Conservation (phyloP, 495 filamentous ascomycete species). For the Beverwykella pulmonaria region DNA sequence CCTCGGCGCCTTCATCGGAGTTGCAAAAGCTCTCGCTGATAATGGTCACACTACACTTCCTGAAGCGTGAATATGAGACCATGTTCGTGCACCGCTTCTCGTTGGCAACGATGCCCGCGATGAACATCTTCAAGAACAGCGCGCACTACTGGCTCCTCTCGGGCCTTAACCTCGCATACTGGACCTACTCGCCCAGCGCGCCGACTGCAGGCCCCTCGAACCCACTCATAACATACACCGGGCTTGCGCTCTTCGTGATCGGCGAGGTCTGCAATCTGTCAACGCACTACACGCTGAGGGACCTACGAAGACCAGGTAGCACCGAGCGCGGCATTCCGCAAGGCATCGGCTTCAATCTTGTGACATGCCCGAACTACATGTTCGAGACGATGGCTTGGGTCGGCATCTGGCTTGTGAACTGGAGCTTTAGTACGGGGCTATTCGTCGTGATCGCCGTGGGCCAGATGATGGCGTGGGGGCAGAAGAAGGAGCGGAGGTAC, state of each 20-base stretch:
- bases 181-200: constrained; percentile 76
- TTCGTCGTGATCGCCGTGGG: constrained; percentile 68
- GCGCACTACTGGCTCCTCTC: constrained; percentile 87
- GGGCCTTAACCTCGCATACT: constrained; percentile 80
- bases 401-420: constrained; percentile 71
- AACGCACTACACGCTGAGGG: constrained; percentile 74
- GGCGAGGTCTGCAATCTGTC: constrained; percentile 79
- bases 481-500: constrained; percentile 89
- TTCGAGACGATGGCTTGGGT: constrained; percentile 88
- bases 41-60: constrained; percentile 78
- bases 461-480: constrained; percentile 85
- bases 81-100: constrained; percentile 95
- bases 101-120: constrained; percentile 83
- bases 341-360: constrained; percentile 80
- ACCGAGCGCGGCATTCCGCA: constrained; percentile 84
- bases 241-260: constrained; percentile 68
- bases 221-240: constrained; percentile 58
- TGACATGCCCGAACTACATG: constrained; percentile 97
- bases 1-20: constrained; percentile 59
- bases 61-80: constrained; percentile 94
- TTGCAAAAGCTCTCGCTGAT: constrained; percentile 71
- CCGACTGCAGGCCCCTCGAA: constrained; percentile 56
- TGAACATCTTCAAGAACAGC: constrained; percentile 88
- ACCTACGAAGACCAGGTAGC: constrained; percentile 74
- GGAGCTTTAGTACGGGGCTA: constrained; percentile 72